A percentile compares a stretch with the other conserved stretches of the same genome.
These are phyloP conservation scores for Marasmius tenuissimus DNA, from an alignment of 1,284 basidiomycete genomes.

Conservation along the genomic window DNA sequence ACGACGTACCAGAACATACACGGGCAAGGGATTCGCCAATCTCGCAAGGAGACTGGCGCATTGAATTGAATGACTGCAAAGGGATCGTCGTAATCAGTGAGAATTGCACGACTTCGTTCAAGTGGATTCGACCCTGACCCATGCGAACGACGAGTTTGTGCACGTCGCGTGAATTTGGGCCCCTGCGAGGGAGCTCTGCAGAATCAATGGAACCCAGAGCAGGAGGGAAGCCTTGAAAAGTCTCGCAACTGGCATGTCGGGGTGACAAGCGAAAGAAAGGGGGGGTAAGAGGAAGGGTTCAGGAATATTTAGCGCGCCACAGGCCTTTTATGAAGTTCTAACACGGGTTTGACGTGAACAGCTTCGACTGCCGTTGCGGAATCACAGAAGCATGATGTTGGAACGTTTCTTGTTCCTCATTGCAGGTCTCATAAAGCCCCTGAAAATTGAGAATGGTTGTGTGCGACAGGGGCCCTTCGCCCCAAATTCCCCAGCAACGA, in stretches of 20 bases:
- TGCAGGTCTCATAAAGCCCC: no score
- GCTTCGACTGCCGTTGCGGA: not conserved
- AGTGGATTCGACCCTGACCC: not conserved
- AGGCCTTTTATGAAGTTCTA: not conserved
- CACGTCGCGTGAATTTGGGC: not conserved
- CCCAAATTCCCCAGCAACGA: no score
- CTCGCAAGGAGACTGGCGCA: constrained; percentile 1
- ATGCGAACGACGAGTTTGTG: not conserved
- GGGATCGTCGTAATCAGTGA: not conserved
- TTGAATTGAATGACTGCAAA: constrained; percentile 5
- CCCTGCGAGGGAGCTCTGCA: not conserved
- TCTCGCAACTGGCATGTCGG: not conserved
- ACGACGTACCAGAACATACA: constrained; percentile 1
- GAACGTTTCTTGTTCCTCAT: no score
- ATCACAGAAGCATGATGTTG: no score
- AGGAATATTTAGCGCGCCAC: not conserved
- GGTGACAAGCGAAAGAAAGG: not conserved
- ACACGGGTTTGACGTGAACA: not conserved
- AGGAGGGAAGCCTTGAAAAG: not conserved
- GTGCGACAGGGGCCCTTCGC: no score
- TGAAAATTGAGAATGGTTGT: no score
- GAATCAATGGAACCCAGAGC: not conserved
- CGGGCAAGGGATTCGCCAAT: constrained; percentile 1
- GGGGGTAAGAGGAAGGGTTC: not conserved
- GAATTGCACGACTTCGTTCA: not conserved